Percentiles rank a stretch among this genome's conserved stretches.
phyloP scores from a whole-genome alignment of 73 alveolate genomes.

The Urostyla sp. region DNA sequence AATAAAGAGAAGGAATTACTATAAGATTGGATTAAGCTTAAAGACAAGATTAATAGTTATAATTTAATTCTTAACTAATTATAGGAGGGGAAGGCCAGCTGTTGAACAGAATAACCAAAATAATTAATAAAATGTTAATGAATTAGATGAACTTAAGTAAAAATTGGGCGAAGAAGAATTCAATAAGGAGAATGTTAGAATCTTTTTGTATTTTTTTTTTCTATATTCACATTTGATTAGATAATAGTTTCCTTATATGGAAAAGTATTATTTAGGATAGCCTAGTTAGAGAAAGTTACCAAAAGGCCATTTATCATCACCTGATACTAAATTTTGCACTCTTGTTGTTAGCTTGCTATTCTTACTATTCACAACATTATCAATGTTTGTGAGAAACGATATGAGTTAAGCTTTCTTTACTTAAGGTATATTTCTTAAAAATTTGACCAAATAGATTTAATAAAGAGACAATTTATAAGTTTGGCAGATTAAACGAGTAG shows the following conservation, averaged over 20 bases:
- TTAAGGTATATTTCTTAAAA: no score
- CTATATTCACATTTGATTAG: no score
- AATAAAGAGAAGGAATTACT: conserved; percentile 21
- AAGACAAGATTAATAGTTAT: conserved; percentile 1
- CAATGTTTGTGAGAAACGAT: conserved; percentile 45
- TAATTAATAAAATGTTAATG: not conserved
- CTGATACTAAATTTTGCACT: conserved; percentile 55
- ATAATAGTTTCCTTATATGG: conserved; percentile 37
- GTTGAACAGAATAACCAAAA: conserved; percentile 7
- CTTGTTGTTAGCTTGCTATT: not conserved
- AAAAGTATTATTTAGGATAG: conserved; percentile 13
- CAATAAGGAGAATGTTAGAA: conserved; percentile 17
- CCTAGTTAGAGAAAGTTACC: not conserved
- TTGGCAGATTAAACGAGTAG: no score
- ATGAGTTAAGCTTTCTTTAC: conserved; percentile 8
- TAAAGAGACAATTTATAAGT: no score
- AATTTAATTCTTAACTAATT: no score
- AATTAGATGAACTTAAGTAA: not conserved
- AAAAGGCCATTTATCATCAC: conserved; percentile 12
- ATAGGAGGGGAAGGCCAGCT: conserved; percentile 12
- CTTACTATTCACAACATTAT: conserved; percentile 13
- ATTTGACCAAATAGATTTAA: no score
- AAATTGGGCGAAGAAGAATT: not conserved
- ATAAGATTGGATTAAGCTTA: conserved; percentile 28
- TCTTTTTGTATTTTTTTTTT: not conserved